A percentile compares a stretch with the other conserved stretches of the same genome.
These are phyloP conservation scores for Leptosphaerulina australis DNA, from an alignment of 2,329 filamentous ascomycete genomes.

Conservation along the genomic window DNA sequence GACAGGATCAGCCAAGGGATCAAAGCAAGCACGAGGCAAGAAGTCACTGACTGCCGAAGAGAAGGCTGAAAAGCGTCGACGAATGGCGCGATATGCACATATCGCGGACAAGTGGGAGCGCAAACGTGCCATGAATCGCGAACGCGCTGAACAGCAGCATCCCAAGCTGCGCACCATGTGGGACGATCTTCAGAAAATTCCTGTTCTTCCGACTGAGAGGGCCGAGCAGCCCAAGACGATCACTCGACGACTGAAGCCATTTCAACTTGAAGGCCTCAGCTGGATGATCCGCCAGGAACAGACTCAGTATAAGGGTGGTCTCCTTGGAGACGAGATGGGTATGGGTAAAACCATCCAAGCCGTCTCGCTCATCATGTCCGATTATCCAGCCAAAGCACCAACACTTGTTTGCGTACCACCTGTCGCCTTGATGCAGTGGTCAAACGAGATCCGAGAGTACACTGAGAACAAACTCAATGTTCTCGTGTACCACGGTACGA, in stretches of 20 bases:
- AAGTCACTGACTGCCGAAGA: slow-evolving; percentile 36
- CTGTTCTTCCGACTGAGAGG: slow-evolving; percentile 67
- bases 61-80: slow-evolving; percentile 26
- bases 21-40: slow-evolving; percentile 27
- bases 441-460: slow-evolving; percentile 63
- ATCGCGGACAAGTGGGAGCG: slow-evolving; percentile 50
- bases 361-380: slow-evolving; percentile 97
- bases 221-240: slow-evolving; percentile 78
- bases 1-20: slow-evolving; percentile 16
- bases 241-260: slow-evolving; percentile 83
- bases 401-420: slow-evolving; percentile 89
- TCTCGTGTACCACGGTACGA: slow-evolving; percentile 87
- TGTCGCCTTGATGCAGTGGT: slow-evolving; percentile 96
- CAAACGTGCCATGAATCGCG: slow-evolving; percentile 61
- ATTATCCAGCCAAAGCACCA: slow-evolving; percentile 82
- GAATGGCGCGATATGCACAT: slow-evolving; percentile 38
- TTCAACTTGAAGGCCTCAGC: slow-evolving; percentile 89
- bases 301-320: slow-evolving; percentile 81
- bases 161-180: slow-evolving; percentile 86
- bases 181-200: slow-evolving; percentile 71
- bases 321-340: slow-evolving; percentile 97
- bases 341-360: slow-evolving; percentile 99
- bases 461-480: slow-evolving; percentile 90
- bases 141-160: slow-evolving; percentile 75
- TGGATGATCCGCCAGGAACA: slow-evolving; percentile 95